Evolutionary conservation across 805 yeast genomes (phyloP).

Genomic region (Debaryomyces tyrocola): DNA sequence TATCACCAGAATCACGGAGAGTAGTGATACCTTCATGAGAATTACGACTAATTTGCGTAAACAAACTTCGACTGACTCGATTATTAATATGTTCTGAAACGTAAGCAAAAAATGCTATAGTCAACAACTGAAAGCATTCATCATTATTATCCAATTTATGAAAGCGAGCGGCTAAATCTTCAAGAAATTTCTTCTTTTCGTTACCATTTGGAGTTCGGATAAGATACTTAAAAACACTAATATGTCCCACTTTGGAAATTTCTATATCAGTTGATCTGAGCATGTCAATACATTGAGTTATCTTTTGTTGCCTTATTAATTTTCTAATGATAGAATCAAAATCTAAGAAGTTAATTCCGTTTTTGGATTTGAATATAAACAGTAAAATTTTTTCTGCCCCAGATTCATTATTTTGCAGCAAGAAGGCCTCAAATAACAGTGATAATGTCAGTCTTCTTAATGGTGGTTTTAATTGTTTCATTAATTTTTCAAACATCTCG

Average conservation of each 20-base stretch:
- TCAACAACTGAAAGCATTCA: conserved; percentile 12
- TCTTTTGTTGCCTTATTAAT: conserved; percentile 23
- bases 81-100: conserved; percentile 17
- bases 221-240: conserved; percentile 19
- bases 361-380: conserved; percentile 26
- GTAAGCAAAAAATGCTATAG: conserved; percentile 17
- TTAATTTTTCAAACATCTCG: conserved; percentile 16
- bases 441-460: conserved; percentile 33
- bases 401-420: conserved; percentile 22
- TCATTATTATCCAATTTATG: conserved; percentile 13
- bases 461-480: conserved; percentile 26
- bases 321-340: conserved; percentile 25
- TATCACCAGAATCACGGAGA: conserved; percentile 11
- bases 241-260: conserved; percentile 24
- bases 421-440: conserved; percentile 29
- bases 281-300: conserved; percentile 26
- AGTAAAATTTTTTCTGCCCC: conserved; percentile 30
- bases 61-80: conserved; percentile 13
- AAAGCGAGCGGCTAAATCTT: conserved; percentile 8
- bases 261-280: conserved; percentile 14
- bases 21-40: conserved; percentile 2
- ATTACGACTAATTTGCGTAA: background rate
- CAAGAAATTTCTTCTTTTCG: conserved; percentile 8
- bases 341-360: conserved; percentile 26
- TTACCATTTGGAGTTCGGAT: background rate